Evolutionary conservation across 2,329 filamentous ascomycete species (phyloP), one percentile per base, ranked within the genome.

Genomic region (Helminthosporium solani): DNA sequence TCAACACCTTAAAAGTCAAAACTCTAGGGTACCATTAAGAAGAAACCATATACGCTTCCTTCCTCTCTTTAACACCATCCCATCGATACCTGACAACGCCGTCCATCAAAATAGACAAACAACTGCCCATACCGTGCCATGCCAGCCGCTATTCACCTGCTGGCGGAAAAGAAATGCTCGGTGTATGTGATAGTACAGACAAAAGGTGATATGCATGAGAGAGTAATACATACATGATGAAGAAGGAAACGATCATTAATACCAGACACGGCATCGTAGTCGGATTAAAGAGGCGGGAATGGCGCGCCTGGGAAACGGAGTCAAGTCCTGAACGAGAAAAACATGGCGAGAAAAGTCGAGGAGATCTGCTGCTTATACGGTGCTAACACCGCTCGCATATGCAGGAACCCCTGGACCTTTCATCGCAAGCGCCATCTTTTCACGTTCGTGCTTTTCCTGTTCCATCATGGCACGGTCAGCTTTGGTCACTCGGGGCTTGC

Each of bases 401-500:
- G 51, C 39, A n/a, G 28, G 15, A 2, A 52, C n/a, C n/a, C n/a
- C 23, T 23, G 56, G 50, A 19, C 61, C 57, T 38, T 64, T 21
- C 15, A 68, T 62, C 2, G 53, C 58, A 14, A 58, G 56, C 4
- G 72, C 74, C 58, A 75, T 58, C 43, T 72, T 75, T 68, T 91
- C 87, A 33, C 87, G 79, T 54, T 90, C 86, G 6, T 84, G 78
- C 73, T 94, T 94, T 68, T 95, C 89, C 35, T 82, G 81, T 61
- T 95, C 89, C 70, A 89, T 84, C 63, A 86, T 82, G 50, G 87
- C 86, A 60, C 89, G 88, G 64, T 92, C 87, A 30, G 88, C 86
- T 68, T 96, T 96, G 31, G 87, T 94, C 56, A 90, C 85, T 33
- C 91, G 85, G 41, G 90, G 88, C 70, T 95, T 95, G 57, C 90